These are phyloP conservation scores for Grosmannia huntii DNA, from an alignment of 2,329 filamentous ascomycete species.

Conservation along the genomic window DNA sequence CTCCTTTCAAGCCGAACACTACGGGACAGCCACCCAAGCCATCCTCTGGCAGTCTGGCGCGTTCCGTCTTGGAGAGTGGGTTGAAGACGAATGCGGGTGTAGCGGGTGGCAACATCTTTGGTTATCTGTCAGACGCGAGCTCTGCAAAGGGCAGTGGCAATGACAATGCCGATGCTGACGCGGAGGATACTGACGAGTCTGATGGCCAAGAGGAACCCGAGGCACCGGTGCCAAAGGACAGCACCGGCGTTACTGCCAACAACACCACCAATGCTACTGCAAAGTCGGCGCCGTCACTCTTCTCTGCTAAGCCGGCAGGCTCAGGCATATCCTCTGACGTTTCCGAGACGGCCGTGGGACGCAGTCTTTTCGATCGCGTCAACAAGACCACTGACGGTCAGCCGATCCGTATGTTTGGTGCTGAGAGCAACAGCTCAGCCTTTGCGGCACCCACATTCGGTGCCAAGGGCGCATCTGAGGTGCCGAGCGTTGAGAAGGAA, in stretches of 20 bases:
- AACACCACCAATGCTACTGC: slow-evolving; percentile 22
- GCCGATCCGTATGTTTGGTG: slow-evolving; percentile 28
- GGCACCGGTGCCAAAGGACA: slow-evolving; percentile 28
- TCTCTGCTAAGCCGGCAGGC: slow-evolving; percentile 18
- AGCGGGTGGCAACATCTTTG: slow-evolving; percentile 43
- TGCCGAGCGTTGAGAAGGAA: slow-evolving; percentile 31
- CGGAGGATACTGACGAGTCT: slow-evolving; percentile 24
- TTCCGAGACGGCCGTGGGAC: slow-evolving; percentile 30
- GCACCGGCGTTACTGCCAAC: slow-evolving; percentile 28
- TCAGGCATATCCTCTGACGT: slow-evolving; percentile 28
- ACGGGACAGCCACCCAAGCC: slow-evolving; percentile 22
- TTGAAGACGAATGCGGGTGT: slow-evolving; percentile 12
- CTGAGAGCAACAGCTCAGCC: slow-evolving; percentile 14
- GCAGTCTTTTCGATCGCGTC: slow-evolving; percentile 44
- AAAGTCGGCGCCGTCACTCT: slow-evolving; percentile 21
- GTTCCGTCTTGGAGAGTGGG: slow-evolving; percentile 27
- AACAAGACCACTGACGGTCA: slow-evolving; percentile 37
- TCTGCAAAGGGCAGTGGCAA: slow-evolving; percentile 41
- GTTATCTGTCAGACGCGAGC: slow-evolving; percentile 44
- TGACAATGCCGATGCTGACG: slow-evolving; percentile 28
- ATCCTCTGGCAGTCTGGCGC: slow-evolving; percentile 20
- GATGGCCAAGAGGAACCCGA: slow-evolving; percentile 31
- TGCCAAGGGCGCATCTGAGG: slow-evolving; percentile 19
- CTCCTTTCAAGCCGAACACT: slow-evolving; percentile 17
- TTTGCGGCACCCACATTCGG: slow-evolving; percentile 11